Evolutionary conservation across 106 monocot species (phyloP).

Genomic region (Hemerocallis citrina): DNA sequence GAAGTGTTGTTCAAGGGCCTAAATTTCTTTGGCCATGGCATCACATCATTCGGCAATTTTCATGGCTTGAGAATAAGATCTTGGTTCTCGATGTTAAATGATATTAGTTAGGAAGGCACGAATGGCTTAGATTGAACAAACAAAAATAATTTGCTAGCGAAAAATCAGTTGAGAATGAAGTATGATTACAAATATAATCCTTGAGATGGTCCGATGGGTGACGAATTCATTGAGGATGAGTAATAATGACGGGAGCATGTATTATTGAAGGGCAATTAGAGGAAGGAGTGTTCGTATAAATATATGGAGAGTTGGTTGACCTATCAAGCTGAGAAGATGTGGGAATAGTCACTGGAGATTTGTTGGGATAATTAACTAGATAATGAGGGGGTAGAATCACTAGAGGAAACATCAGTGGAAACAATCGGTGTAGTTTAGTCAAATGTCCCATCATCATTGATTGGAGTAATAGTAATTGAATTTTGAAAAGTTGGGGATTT

Average conservation of each 20-base stretch:
- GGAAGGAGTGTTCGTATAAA: neutral
- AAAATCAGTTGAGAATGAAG: neutral
- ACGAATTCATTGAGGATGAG: neutral
- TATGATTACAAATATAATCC: slow-evolving; percentile 1
- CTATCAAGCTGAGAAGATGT: neutral
- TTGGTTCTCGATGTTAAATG: neutral
- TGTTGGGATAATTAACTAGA: neutral
- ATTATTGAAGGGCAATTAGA: neutral
- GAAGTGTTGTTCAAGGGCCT: slow-evolving; percentile 1
- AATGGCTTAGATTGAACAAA: neutral
- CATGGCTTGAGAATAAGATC: neutral
- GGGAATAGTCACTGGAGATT: neutral
- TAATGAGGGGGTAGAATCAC: neutral
- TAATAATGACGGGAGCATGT: neutral
- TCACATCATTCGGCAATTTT: neutral
- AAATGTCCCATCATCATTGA: slow-evolving; percentile 1
- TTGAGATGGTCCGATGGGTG: neutral
- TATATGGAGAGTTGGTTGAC: neutral
- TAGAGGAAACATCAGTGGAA: neutral
- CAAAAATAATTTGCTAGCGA: neutral
- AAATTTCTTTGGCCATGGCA: slow-evolving; percentile 8
- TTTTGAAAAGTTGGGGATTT: neutral
- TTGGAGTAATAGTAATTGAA: neutral
- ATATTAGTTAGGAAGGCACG: slow-evolving; percentile 2
- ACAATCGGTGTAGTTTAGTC: neutral